Conservation (phyloP, 495 filamentous ascomycete species). For the Talaromyces proteolyticus region DNA sequence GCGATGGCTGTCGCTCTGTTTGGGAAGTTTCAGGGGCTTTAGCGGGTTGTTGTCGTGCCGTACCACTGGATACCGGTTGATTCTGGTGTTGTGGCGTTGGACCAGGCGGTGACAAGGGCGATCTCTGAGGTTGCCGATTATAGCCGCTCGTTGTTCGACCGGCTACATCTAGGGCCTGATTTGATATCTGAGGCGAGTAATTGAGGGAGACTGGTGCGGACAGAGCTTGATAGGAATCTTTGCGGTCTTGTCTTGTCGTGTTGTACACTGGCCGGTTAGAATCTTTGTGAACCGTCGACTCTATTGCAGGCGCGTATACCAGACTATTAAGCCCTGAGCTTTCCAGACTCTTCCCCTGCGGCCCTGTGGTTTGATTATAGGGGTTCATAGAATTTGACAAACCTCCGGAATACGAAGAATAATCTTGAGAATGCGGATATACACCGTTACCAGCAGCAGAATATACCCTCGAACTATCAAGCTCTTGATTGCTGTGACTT, state of each 20-base stretch:
- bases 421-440: slow-evolving; percentile 2
- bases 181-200: neutral
- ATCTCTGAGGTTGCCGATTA: neutral
- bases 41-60: neutral
- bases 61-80: neutral
- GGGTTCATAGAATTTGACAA: neutral
- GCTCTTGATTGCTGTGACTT: neutral
- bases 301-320: slow-evolving; percentile 1
- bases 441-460: neutral
- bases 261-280: neutral
- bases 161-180: neutral
- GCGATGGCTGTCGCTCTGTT: neutral
- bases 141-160: neutral
- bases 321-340: slow-evolving; percentile 3
- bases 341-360: neutral
- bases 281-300: neutral
- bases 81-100: neutral
- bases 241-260: neutral
- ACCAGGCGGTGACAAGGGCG: neutral
- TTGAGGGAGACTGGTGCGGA: neutral
- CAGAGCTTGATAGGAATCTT: neutral
- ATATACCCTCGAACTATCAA: neutral
- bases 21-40: neutral
- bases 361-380: neutral
- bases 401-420: neutral